These are phyloP conservation scores for Paramecium primaurelia DNA, from an alignment of 73 alveolate species.

Conservation along the genomic window DNA sequence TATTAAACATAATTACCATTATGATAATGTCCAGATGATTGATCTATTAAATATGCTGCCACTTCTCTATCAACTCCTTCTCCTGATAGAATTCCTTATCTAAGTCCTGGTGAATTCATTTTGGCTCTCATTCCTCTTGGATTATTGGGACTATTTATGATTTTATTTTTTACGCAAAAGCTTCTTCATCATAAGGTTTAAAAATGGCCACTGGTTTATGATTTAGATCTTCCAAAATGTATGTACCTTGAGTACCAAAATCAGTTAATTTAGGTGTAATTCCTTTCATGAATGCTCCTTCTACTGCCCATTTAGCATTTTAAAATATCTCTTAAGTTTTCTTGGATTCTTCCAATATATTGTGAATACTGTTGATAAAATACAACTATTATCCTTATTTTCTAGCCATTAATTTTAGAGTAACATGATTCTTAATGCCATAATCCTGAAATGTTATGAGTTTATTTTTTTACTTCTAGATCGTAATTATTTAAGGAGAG, in stretches of 20 bases:
- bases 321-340: not conserved
- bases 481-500: not conserved
- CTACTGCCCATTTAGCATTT: conserved; percentile 32
- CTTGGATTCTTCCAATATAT: not conserved
- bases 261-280: conserved; percentile 90
- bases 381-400: conserved; percentile 2
- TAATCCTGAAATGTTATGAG: not conserved
- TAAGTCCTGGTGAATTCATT: conserved; percentile 79
- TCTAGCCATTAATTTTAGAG: not conserved
- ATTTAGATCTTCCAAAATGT: conserved; percentile 75
- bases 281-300: conserved; percentile 75
- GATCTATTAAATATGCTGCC: conserved; percentile 94
- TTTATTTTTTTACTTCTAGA: not conserved
- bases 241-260: conserved; percentile 97
- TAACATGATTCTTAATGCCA: not conserved
- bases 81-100: conserved; percentile 95
- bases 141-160: conserved; percentile 80
- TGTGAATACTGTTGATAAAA: not conserved
- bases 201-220: conserved; percentile 83
- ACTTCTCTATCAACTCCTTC: conserved; percentile 97
- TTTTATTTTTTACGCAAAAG: conserved; percentile 72
- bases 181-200: conserved; percentile 98
- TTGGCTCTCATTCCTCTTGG: conserved; percentile 90
- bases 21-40: conserved; percentile 66
- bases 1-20: not conserved